Percentiles rank a stretch among this genome's conserved stretches.
These are phyloP conservation scores for Aphanomyces astaci DNA, from an alignment of 352 stramenopile genomes.

Conservation along the genomic window DNA sequence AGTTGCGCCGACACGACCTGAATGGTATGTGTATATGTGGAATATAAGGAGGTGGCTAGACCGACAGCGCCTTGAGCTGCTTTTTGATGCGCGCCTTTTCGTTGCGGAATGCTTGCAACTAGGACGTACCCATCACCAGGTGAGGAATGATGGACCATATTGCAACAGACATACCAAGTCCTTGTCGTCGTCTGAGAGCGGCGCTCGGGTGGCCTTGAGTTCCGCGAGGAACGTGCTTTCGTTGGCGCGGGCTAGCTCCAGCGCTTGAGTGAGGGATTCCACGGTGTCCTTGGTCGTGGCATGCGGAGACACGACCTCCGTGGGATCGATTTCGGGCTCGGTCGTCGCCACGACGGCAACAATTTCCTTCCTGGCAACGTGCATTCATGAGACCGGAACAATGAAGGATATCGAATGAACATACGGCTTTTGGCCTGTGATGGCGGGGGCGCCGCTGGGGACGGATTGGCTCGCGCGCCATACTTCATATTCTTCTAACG, in stretches of 20 bases:
- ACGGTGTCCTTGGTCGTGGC: background rate
- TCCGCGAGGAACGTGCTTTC: slow-evolving; percentile 72
- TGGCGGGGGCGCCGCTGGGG: slow-evolving; percentile 29
- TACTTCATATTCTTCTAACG: slow-evolving; percentile 77
- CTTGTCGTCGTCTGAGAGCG: slow-evolving; percentile 55
- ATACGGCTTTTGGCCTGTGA: slow-evolving; percentile 35
- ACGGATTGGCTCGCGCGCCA: slow-evolving; percentile 68
- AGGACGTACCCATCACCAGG: background rate
- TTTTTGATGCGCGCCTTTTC: slow-evolving; percentile 80
- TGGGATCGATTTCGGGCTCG: slow-evolving; percentile 25
- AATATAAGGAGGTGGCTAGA: too few relatives aligned
- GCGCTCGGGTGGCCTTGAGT: slow-evolving; percentile 47
- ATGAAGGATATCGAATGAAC: background rate
- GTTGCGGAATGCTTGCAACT: slow-evolving; percentile 79
- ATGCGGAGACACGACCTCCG: background rate
- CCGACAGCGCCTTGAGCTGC: slow-evolving; percentile 45
- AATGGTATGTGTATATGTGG: too few relatives aligned
- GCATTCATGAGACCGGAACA: background rate
- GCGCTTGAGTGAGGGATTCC: slow-evolving; percentile 59
- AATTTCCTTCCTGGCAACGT: slow-evolving; percentile 23
- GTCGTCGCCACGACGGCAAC: slow-evolving; percentile 30
- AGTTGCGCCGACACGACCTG: too few relatives aligned
- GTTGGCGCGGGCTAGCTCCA: slow-evolving; percentile 67
- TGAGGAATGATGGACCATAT: background rate
- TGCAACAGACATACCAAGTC: slow-evolving; percentile 45